phyloP scores from a whole-genome alignment of 2,329 filamentous ascomycete species.

The Trichoderma atrobrunneum region DNA sequence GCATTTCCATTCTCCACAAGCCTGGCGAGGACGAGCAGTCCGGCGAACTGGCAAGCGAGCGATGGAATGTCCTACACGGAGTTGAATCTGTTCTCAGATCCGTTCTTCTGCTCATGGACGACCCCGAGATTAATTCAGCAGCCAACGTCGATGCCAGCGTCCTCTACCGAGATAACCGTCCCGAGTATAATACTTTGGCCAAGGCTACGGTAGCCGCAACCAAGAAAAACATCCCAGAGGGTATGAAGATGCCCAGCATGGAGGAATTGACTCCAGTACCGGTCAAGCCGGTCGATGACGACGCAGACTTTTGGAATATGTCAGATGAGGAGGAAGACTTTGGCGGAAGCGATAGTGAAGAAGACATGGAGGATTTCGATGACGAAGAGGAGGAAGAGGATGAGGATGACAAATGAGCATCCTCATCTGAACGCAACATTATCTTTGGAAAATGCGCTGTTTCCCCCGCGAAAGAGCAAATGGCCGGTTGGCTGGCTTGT shows the following conservation, averaged over 20 bases:
- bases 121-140: conserved; percentile 88
- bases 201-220: conserved; percentile 68
- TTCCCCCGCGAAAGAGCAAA: neutral
- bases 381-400: conserved; percentile 54
- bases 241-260: conserved; percentile 78
- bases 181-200: conserved; percentile 68
- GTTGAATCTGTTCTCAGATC: conserved; percentile 94
- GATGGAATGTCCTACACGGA: conserved; percentile 91
- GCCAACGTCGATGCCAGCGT: conserved; percentile 94
- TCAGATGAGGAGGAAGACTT: conserved; percentile 76
- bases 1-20: conserved; percentile 93
- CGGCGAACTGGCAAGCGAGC: conserved; percentile 83
- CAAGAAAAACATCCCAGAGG: conserved; percentile 74
- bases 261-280: conserved; percentile 59
- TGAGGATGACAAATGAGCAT: conserved; percentile 44
- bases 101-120: conserved; percentile 86
- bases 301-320: conserved; percentile 81
- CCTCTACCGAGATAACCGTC: conserved; percentile 71
- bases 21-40: conserved; percentile 92
- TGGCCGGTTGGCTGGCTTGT: neutral
- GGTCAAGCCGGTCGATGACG: conserved; percentile 60
- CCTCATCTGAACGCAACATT: no score
- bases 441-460: neutral
- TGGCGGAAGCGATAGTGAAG: conserved; percentile 68
- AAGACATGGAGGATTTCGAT: conserved; percentile 54